phyloP scores from a whole-genome alignment of 768 basidiomycete species.

The Termitomyces sp. region DNA sequence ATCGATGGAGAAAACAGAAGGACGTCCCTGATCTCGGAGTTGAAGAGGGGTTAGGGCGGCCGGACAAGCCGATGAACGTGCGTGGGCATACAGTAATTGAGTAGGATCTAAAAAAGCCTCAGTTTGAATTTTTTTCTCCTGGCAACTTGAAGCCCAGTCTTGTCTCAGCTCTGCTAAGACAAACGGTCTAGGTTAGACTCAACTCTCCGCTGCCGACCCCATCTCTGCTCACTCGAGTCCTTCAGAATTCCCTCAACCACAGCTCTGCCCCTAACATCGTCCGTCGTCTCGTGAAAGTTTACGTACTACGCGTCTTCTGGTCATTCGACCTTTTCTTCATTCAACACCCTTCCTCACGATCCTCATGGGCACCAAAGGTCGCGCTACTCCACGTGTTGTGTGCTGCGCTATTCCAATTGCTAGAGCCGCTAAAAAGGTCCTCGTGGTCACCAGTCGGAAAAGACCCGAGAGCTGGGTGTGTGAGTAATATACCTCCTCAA shows the following conservation, averaged over 20 bases:
- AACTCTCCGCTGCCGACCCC: not conserved
- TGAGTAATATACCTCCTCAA: slow-evolving; percentile 45
- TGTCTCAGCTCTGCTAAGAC: slow-evolving; percentile 9
- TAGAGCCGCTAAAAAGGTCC: slow-evolving; percentile 69
- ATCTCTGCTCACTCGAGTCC: not conserved
- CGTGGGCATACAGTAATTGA: slow-evolving; percentile 32
- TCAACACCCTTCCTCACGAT: slow-evolving; percentile 4
- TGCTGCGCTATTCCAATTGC: slow-evolving; percentile 89
- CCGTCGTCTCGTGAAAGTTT: not conserved
- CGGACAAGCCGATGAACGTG: slow-evolving; percentile 49
- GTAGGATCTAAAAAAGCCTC: slow-evolving; percentile 9
- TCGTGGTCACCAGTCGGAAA: slow-evolving; percentile 84
- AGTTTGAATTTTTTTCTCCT: slow-evolving; percentile 24
- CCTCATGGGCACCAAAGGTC: slow-evolving; percentile 65
- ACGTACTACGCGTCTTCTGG: slow-evolving; percentile 1
- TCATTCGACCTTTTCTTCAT: not conserved
- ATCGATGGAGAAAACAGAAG: not conserved
- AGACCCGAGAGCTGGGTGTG: slow-evolving; percentile 81
- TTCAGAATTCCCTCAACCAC: not conserved
- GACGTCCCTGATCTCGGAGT: slow-evolving; percentile 8
- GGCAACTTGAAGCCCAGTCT: not conserved
- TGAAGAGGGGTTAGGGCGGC: slow-evolving; percentile 12
- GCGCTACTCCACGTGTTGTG: slow-evolving; percentile 78
- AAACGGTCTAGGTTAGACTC: slow-evolving; percentile 4
- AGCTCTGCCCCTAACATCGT: not conserved